phyloP scores from a whole-genome alignment of 2,329 filamentous ascomycete species.

The Paracoccidioides brasiliensis region DNA sequence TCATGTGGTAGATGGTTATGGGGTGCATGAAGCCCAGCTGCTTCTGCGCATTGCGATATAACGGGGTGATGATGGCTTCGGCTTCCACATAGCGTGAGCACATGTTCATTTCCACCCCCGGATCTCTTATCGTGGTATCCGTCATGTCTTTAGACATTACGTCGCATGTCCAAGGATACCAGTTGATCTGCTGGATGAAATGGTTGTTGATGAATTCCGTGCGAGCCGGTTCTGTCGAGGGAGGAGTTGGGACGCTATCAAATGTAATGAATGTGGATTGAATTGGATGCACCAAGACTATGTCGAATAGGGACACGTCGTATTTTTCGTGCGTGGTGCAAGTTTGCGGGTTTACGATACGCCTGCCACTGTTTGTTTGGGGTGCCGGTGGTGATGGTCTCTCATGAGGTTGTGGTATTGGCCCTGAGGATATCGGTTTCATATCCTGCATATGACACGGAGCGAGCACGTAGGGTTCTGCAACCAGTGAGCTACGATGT shows the following conservation, averaged over 20 bases:
- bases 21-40: background rate
- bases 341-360: background rate
- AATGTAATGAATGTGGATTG: background rate
- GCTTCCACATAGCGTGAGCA: background rate
- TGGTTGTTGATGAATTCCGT: background rate
- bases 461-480: background rate
- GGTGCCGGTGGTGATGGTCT: background rate
- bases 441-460: background rate
- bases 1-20: background rate
- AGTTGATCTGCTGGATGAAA: background rate
- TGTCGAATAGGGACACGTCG: background rate
- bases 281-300: background rate
- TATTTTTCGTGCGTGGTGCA: background rate
- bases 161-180: slow-evolving; percentile 2
- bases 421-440: background rate
- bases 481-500: background rate
- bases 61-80: background rate
- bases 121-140: background rate
- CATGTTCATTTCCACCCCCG: background rate
- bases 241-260: background rate
- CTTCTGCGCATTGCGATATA: background rate
- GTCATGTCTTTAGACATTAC: background rate
- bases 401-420: background rate
- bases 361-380: background rate
- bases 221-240: background rate